phyloP scores from a whole-genome alignment of 306 rosid genomes.

The Prunus fruticosa region DNA sequence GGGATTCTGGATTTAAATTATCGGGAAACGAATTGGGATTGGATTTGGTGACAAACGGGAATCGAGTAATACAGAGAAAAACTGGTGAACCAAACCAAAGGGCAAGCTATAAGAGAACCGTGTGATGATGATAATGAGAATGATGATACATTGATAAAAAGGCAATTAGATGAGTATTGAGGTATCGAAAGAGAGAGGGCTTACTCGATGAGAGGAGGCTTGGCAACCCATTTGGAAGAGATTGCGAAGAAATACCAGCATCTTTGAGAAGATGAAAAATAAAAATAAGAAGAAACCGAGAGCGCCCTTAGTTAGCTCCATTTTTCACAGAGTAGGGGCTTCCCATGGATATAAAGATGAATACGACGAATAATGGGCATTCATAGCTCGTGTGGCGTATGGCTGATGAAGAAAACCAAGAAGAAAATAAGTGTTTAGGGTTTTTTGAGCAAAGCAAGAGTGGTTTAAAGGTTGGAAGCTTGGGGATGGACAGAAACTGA shows the following conservation, averaged over 20 bases:
- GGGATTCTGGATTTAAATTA: conserved; percentile 33
- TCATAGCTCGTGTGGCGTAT: conserved; percentile 28
- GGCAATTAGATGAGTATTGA: conserved; percentile 15
- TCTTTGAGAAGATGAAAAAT: conserved; percentile 26
- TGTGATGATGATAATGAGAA: conserved; percentile 20
- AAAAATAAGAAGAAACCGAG: not conserved
- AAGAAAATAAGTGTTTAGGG: conserved; percentile 1
- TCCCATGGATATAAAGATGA: not conserved
- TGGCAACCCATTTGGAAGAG: conserved; percentile 49
- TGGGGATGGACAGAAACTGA: not conserved
- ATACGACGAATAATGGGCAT: conserved; percentile 6
- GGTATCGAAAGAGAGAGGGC: conserved; percentile 40
- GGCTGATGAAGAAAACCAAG: not conserved
- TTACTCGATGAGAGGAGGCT: conserved; percentile 55
- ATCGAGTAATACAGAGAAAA: conserved; percentile 52
- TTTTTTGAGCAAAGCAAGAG: not conserved
- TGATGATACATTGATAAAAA: conserved; percentile 24
- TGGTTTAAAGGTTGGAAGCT: not conserved
- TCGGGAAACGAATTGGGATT: conserved; percentile 18
- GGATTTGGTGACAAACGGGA: conserved; percentile 62
- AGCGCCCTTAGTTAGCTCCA: conserved; percentile 9
- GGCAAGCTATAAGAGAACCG: conserved; percentile 39
- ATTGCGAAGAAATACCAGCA: conserved; percentile 63
- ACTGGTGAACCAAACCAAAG: conserved; percentile 52
- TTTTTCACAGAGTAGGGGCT: conserved; percentile 7